These are phyloP conservation scores for Pneumocystis carinii DNA, from an alignment of 1,139 yeast species.

Conservation along the genomic window DNA sequence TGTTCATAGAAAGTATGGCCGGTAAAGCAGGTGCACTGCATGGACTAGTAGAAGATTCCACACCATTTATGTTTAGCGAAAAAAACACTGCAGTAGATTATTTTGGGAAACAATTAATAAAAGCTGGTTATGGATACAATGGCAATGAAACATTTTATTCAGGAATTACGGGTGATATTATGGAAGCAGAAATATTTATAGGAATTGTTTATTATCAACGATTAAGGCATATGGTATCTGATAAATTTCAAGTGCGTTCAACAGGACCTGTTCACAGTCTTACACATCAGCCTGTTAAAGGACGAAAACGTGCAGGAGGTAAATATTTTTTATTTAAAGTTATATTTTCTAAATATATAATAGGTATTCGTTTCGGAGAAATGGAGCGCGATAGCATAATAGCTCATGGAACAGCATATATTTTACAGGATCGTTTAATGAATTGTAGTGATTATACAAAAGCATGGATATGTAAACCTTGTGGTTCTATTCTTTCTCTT, in stretches of 20 bases:
- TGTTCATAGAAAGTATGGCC: constrained; percentile 95
- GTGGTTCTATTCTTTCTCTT: constrained; percentile 84
- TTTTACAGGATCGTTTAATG: constrained; percentile 84
- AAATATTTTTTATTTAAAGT: background rate
- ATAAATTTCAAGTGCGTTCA: constrained; percentile 96
- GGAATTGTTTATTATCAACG: constrained; percentile 97
- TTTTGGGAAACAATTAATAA: constrained; percentile 79
- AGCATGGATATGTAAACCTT: constrained; percentile 72
- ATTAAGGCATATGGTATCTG: constrained; percentile 98
- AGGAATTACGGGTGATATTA: constrained; percentile 96
- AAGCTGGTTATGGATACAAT: constrained; percentile 90
- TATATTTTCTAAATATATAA: background rate
- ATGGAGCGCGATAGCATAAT: constrained; percentile 99
- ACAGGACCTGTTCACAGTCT: constrained; percentile 95
- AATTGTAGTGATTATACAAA: constrained; percentile 95
- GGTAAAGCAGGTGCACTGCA: constrained; percentile 98
- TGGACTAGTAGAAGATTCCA: constrained; percentile 93
- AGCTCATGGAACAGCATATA: constrained; percentile 97
- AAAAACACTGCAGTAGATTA: constrained; percentile 91
- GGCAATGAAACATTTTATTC: constrained; percentile 99
- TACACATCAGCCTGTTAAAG: constrained; percentile 99
- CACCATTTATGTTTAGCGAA: constrained; percentile 66
- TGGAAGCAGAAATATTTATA: constrained; percentile 85
- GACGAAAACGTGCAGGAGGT: constrained; percentile 98
- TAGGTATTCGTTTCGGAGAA: constrained; percentile 82